Conservation (phyloP, 1,284 basidiomycete genomes). For the Rhodotorula sp. region DNA sequence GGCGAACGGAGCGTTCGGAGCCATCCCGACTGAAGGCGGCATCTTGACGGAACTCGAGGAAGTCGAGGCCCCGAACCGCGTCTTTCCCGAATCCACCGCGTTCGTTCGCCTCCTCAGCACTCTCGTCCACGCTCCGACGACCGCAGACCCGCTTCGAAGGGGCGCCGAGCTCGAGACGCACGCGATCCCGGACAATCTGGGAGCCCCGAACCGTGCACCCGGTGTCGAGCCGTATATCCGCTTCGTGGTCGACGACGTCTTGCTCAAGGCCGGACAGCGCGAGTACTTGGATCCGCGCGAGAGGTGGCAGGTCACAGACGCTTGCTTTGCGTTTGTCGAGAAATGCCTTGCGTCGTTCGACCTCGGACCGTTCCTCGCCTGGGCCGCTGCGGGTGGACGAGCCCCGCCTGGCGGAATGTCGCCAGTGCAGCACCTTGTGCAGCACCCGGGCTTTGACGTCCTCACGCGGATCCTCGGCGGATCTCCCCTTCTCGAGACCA, state of each 20-base stretch:
- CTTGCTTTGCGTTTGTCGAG: constrained; percentile 81
- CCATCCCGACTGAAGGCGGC: constrained; percentile 37
- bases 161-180: constrained; percentile 59
- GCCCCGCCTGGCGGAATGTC: background rate
- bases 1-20: constrained; percentile 22
- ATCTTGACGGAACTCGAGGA: constrained; percentile 68
- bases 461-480: constrained; percentile 75
- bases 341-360: constrained; percentile 77
- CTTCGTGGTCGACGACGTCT: constrained; percentile 87
- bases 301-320: constrained; percentile 81
- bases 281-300: constrained; percentile 74
- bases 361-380: constrained; percentile 54
- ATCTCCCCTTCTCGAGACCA: constrained; percentile 65
- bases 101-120: constrained; percentile 80
- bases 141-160: constrained; percentile 56
- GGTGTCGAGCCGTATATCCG: constrained; percentile 76
- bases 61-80: constrained; percentile 71
- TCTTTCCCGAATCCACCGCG: constrained; percentile 82
- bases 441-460: constrained; percentile 86
- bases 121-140: constrained; percentile 64
- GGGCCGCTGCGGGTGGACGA: constrained; percentile 36
- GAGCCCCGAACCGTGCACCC: constrained; percentile 68
- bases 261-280: constrained; percentile 58
- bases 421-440: constrained; percentile 49
- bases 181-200: constrained; percentile 72